phyloP scores from a whole-genome alignment of 176 grass and related monocot genomes.

The Tillandsia leiboldiana region DNA sequence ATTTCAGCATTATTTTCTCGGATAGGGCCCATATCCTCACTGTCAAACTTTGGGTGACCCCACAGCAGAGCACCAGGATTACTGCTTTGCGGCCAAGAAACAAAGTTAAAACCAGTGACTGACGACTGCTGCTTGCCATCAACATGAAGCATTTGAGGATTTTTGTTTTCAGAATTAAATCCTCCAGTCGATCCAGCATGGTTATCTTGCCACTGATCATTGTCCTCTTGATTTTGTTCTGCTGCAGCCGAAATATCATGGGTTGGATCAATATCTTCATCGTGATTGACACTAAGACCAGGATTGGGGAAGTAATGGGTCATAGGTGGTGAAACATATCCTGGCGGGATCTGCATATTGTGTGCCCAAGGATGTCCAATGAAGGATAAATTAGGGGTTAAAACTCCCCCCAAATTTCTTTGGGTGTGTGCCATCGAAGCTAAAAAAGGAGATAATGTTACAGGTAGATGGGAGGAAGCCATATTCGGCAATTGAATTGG shows the following conservation, averaged over 20 bases:
- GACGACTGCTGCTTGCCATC: slow-evolving; percentile 36
- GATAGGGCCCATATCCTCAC: slow-evolving; percentile 24
- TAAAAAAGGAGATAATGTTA: slow-evolving; percentile 33
- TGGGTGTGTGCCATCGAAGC: slow-evolving; percentile 38
- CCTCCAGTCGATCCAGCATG: slow-evolving; percentile 33
- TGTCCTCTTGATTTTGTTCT: slow-evolving; percentile 31
- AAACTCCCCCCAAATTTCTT: slow-evolving; percentile 47
- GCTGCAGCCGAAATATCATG: slow-evolving; percentile 27
- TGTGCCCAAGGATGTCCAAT: slow-evolving; percentile 41
- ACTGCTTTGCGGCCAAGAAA: slow-evolving; percentile 3
- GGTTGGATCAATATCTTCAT: slow-evolving; percentile 27
- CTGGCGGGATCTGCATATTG: slow-evolving; percentile 55
- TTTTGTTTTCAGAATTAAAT: slow-evolving; percentile 26
- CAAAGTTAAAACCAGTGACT: slow-evolving; percentile 20
- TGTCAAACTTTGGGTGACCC: slow-evolving; percentile 31
- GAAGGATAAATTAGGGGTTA: slow-evolving; percentile 38
- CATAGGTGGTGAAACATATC: slow-evolving; percentile 41
- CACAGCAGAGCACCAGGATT: slow-evolving; percentile 13
- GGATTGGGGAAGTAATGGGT: slow-evolving; percentile 40
- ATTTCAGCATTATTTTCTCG: slow-evolving; percentile 36
- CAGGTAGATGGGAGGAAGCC: slow-evolving; percentile 38
- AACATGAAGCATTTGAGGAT: slow-evolving; percentile 40
- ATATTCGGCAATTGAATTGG: slow-evolving; percentile 52
- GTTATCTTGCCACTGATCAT: slow-evolving; percentile 34
- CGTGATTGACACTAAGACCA: slow-evolving; percentile 31